Base-by-base conservation (phyloP, 2,329 filamentous ascomycete genomes). In the Ambrosiella beaveri region DNA sequence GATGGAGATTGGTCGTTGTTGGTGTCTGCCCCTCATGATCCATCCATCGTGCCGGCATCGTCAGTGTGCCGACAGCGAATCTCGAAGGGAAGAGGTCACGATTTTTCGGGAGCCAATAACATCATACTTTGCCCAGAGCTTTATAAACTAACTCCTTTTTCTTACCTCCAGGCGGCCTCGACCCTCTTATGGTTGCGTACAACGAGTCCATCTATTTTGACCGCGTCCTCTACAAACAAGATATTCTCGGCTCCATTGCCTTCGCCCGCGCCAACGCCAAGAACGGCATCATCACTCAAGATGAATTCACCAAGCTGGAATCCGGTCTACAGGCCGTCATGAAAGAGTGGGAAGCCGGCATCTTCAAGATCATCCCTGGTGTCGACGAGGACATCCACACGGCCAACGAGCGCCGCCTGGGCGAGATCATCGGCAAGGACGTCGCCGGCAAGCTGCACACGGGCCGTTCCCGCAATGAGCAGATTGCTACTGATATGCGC, bases 371-470 rank as follows among this genome's bases (percentile, higher is more conserved):
- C 62, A 68, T 75, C 40, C 71, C 76, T 1, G 72, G 73, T 55
- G 72, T 74, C 37, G 77, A 81, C 64, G 80, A 83, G 65, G 75
- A 73, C 62, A 84, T 85, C 62, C 82, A 85, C 68, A 85, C 82
- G 1, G 82, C 82, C 59, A 85, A 86, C 63, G 82, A 86, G 70
- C 81, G 84, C 57, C 78, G 84, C 1, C 71, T 88, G 1, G 85
- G 86, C 56, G 89, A 95, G 73, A 78, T 95, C 62, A 90, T 95
- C 62, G 88, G 89, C 65, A 90, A 86, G 69, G 80, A 89, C 35
- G 82, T 86, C 59, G 88, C 84, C 0, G 88, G 90, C 27, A 95
- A 95, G 74, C 79, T 95, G 59, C 90, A 95, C 71, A 95, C 89
- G 2, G 84, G 84, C 49, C 84, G 90, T 56, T 90, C 85, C 69